phyloP scores from a whole-genome alignment of 2,329 filamentous ascomycete genomes.

The Trichoderma harzianum region DNA sequence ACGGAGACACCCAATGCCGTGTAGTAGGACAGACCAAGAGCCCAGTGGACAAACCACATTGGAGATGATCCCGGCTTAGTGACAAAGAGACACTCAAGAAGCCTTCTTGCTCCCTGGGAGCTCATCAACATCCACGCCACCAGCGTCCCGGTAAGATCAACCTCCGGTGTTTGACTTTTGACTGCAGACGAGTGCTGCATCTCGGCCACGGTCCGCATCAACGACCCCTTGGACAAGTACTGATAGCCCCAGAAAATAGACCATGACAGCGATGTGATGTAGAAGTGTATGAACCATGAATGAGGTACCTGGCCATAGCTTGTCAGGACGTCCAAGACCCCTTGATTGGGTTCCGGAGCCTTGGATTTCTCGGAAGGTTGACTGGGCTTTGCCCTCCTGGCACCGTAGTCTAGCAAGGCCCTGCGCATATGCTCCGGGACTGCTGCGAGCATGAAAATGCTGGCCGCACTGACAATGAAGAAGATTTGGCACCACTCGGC shows the following conservation, averaged over 20 bases:
- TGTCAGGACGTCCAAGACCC: conserved; percentile 29
- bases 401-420: conserved; percentile 50
- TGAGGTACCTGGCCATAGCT: conserved; percentile 66
- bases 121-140: conserved; percentile 71
- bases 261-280: conserved; percentile 65
- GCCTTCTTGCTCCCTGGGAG: conserved; percentile 68
- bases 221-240: conserved; percentile 50
- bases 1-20: conserved; percentile 67
- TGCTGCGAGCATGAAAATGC: conserved; percentile 41
- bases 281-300: conserved; percentile 87
- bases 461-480: conserved; percentile 42
- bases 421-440: conserved; percentile 44
- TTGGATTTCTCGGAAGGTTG: conserved; percentile 19
- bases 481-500: conserved; percentile 43
- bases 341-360: neutral
- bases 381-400: conserved; percentile 35
- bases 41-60: conserved; percentile 86
- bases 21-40: conserved; percentile 77
- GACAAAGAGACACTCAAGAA: conserved; percentile 70
- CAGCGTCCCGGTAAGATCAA: conserved; percentile 59
- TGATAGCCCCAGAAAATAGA: conserved; percentile 74
- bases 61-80: conserved; percentile 60
- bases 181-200: conserved; percentile 30
- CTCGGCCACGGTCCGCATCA: conserved; percentile 48
- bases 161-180: conserved; percentile 30